Evolutionary conservation across 371 early-diverging fungal genomes (phyloP).

Genomic region (Mycotypha africana): DNA sequence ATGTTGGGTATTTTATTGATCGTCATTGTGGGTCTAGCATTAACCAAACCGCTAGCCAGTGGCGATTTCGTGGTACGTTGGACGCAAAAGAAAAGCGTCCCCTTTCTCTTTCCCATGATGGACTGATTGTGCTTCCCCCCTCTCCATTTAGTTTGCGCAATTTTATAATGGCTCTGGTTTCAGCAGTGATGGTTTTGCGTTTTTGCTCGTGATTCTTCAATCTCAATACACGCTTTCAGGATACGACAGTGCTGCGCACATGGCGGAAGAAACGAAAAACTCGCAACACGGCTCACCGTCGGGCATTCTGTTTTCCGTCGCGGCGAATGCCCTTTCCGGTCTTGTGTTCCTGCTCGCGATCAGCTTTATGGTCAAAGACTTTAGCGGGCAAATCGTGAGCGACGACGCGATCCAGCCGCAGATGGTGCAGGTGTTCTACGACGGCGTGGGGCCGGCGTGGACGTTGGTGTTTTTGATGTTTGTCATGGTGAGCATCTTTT

Average conservation of each 20-base stretch:
- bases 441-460: constrained; percentile 50
- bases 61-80: constrained; percentile 26
- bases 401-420: constrained; percentile 48
- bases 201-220: constrained; percentile 51
- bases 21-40: constrained; percentile 45
- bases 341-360: constrained; percentile 51
- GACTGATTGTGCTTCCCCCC: too few species aligned
- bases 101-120: too few species aligned
- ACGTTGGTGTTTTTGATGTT: constrained; percentile 55
- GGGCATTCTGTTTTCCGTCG: constrained; percentile 58
- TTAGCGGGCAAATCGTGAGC: constrained; percentile 34
- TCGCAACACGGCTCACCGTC: constrained; percentile 52
- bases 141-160: constrained; percentile 24
- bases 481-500: constrained; percentile 51
- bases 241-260: constrained; percentile 70
- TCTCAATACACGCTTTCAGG: constrained; percentile 65
- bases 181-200: constrained; percentile 41
- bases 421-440: constrained; percentile 58
- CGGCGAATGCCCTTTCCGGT: constrained; percentile 52
- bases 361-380: constrained; percentile 52
- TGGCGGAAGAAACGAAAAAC: constrained; percentile 70
- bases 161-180: constrained; percentile 54
- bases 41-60: constrained; percentile 33
- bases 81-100: too few species aligned
- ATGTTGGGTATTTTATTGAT: constrained; percentile 49